Base-by-base conservation (phyloP, 2,329 filamentous ascomycete genomes). In the Alternaria brassicae region DNA sequence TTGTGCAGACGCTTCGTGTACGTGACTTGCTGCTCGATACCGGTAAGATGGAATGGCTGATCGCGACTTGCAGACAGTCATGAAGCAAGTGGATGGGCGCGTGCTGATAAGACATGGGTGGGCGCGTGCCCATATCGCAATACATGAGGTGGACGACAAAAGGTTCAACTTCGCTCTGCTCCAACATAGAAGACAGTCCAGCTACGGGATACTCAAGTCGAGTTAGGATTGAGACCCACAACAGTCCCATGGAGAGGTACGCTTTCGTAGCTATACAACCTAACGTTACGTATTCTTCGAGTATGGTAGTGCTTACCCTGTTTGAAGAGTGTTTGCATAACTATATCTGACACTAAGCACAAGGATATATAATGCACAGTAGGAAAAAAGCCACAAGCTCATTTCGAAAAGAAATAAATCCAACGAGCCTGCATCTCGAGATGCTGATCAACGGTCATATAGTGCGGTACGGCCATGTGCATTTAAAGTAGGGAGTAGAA, bases 381-480 rank as follows among this genome's bases (percentile, higher is more conserved):
- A 7, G 13, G 4, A 32, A 32, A 32, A 3, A 32, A 32, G 30
- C 30, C 5, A 13, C 3, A 40, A 40, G 6, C 37, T 40, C 10
- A 19, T 19, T 40, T 3, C 9, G 8, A 6, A 40, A 40, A 40
- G 21, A 6, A 40, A 19, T 40, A n/a, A 19, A 40, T 40, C n/a
- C 1, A 40, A 40, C 37, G 28, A n/a, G n/a, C n/a, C n/a, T n/a
- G n/a, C n/a, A 41, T 41, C 17, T 51, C 10, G 21, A 51, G 48
- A 51, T 51, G 25, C 48, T 51, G 40, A 51, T 51, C 19, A 51
- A 51, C 19, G 10, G 48, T 51, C 19, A 51, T 51, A 39, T 51
- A 40, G 13, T 49, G 30, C 6, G 45, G n/a, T 17, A 36, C 30
- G 36, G 36, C 36, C 13, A 39, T 39, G 23, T 36, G 9, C 7